Percentiles rank a stretch among this genome's conserved stretches.
Evolutionary conservation across 169 alveolate species (phyloP).

Genomic region (Babesia caballi): DNA sequence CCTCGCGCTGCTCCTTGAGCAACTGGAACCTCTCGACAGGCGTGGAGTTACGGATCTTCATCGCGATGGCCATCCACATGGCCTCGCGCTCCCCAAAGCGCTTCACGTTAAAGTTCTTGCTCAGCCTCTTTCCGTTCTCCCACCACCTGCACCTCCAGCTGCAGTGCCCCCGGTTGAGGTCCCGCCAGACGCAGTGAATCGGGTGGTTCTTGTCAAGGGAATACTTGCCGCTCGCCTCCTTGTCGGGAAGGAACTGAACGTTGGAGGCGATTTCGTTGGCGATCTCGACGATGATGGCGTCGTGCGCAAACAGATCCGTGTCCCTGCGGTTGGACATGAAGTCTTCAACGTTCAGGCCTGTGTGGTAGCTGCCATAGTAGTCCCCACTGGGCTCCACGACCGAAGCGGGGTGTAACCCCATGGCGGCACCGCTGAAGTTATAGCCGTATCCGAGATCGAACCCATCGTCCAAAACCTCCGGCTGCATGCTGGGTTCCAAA

Average conservation of each 20-base stretch:
- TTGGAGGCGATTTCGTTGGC: slow-evolving; percentile 72
- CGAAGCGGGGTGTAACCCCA: too few relatives aligned
- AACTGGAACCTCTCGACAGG: slow-evolving; percentile 71
- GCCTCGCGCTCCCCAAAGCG: slow-evolving; percentile 76
- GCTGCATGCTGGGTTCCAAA: not conserved
- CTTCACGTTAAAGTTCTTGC: slow-evolving; percentile 76
- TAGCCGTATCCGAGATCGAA: slow-evolving; percentile 15
- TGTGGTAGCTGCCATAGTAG: not conserved
- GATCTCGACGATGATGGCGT: slow-evolving; percentile 66
- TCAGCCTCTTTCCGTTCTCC: slow-evolving; percentile 77
- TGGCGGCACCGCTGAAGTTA: not conserved
- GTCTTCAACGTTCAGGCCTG: not conserved
- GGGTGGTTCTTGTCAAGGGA: slow-evolving; percentile 75
- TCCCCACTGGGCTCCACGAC: not conserved
- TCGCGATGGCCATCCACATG: slow-evolving; percentile 76
- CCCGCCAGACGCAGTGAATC: slow-evolving; percentile 79
- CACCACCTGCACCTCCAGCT: slow-evolving; percentile 82
- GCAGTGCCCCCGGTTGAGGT: slow-evolving; percentile 75
- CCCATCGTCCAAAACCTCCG: slow-evolving; percentile 18
- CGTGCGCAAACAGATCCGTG: slow-evolving; percentile 5
- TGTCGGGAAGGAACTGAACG: slow-evolving; percentile 69
- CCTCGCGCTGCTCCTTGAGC: slow-evolving; percentile 76
- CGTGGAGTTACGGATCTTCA: slow-evolving; percentile 72
- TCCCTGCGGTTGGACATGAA: not conserved
- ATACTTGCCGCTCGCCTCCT: slow-evolving; percentile 69